A percentile compares a stretch with the other conserved stretches of the same genome.
phyloP scores from a whole-genome alignment of 139 green algal species.

The Chlamydomonas schloesseri region DNA sequence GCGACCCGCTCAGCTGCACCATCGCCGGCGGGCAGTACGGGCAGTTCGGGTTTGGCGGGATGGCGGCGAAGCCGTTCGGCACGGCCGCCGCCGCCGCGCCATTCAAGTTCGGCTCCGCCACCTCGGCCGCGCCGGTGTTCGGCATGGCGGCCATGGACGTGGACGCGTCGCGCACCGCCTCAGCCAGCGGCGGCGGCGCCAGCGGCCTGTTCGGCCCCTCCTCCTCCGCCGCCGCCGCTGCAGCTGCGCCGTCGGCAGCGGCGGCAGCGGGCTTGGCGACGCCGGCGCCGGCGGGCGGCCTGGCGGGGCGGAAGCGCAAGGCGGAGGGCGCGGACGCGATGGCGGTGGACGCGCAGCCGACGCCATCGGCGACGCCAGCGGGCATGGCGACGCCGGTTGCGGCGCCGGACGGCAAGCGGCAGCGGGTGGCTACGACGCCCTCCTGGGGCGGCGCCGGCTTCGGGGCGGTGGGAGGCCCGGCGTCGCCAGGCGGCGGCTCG shows the following conservation, averaged over 20 bases:
- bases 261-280: not conserved
- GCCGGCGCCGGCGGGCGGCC: not conserved
- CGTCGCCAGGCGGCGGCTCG: too few species aligned
- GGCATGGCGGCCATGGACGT: constrained; percentile 20
- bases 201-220: not conserved
- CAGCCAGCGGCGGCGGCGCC: not conserved
- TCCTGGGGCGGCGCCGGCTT: too few species aligned
- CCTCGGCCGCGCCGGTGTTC: constrained; percentile 19
- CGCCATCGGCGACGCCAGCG: not conserved
- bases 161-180: not conserved
- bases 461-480: too few species aligned
- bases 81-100: constrained; percentile 15
- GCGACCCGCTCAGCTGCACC: constrained; percentile 31
- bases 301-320: constrained; percentile 36
- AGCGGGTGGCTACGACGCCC: not conserved
- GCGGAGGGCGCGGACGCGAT: not conserved
- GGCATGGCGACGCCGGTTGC: not conserved
- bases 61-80: not conserved
- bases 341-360: not conserved
- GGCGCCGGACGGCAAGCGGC: constrained; percentile 2
- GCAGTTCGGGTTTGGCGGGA: not conserved
- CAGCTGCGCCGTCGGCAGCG: not conserved
- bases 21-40: constrained; percentile 48
- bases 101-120: constrained; percentile 6
- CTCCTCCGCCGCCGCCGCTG: not conserved